phyloP scores from a whole-genome alignment of 2,329 filamentous ascomycete species.

The Fusarium duplospermum region DNA sequence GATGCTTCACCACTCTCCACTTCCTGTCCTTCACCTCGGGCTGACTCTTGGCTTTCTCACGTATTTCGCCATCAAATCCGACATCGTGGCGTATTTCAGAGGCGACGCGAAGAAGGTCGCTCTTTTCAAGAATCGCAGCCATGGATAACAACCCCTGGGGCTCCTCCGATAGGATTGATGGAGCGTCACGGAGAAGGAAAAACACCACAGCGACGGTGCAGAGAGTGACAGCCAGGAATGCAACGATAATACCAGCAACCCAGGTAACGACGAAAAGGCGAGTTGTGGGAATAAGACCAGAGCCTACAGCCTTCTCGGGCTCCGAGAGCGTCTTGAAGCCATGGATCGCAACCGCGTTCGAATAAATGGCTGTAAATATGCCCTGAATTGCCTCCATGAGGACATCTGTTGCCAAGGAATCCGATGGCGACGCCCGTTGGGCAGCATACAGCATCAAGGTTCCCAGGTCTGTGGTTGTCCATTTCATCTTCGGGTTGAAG shows the following conservation, averaged over 20 bases:
- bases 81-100: not conserved
- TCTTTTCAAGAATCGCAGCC: slow-evolving; percentile 13
- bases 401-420: not conserved
- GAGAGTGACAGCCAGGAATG: slow-evolving; percentile 10
- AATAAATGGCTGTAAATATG: slow-evolving; percentile 17
- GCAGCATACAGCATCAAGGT: slow-evolving; percentile 18
- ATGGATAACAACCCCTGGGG: slow-evolving; percentile 19
- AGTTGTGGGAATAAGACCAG: slow-evolving; percentile 2
- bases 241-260: slow-evolving; percentile 16
- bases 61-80: not conserved
- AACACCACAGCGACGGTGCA: not conserved
- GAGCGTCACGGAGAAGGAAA: slow-evolving; percentile 2
- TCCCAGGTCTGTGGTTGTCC: slow-evolving; percentile 16
- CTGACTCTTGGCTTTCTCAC: slow-evolving; percentile 1
- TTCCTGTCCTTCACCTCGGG: slow-evolving; percentile 9
- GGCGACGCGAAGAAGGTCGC: slow-evolving; percentile 7
- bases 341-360: slow-evolving; percentile 7
- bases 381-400: slow-evolving; percentile 9
- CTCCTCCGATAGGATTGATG: slow-evolving; percentile 17
- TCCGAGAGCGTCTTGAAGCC: slow-evolving; percentile 2
- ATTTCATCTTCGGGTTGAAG: slow-evolving; percentile 14
- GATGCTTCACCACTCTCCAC: slow-evolving; percentile 4
- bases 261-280: slow-evolving; percentile 19
- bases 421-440: not conserved
- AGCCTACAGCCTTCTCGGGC: not conserved